Evolutionary conservation across 2,329 filamentous ascomycete species (phyloP).

Genomic region (Penicillium aurantiogriseum): DNA sequence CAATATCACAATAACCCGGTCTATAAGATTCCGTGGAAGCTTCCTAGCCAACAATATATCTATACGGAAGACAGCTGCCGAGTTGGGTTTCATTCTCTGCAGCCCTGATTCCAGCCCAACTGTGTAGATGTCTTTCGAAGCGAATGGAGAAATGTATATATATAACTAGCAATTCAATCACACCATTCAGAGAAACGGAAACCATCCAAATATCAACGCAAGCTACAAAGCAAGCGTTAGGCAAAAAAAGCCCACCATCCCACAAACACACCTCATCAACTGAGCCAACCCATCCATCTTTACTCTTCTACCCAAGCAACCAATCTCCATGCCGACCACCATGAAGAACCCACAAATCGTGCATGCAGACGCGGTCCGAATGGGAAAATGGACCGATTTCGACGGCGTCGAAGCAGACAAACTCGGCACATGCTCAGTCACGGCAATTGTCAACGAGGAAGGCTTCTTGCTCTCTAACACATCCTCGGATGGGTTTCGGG

Average conservation of each 20-base stretch:
- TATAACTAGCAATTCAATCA: not conserved
- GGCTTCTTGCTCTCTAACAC: not conserved
- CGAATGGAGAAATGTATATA: not conserved
- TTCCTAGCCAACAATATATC: conserved; percentile 2
- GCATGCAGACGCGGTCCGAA: not conserved
- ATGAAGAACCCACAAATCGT: not conserved
- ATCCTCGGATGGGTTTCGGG: not conserved
- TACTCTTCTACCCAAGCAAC: not conserved
- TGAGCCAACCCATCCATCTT: not conserved
- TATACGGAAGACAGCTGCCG: not conserved
- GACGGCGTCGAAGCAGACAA: not conserved
- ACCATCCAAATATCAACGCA: no score
- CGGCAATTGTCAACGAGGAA: not conserved
- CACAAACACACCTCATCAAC: not conserved
- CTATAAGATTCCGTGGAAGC: conserved; percentile 5
- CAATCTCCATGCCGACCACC: not conserved
- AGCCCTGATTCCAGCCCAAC: conserved; percentile 7
- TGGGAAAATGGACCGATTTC: not conserved
- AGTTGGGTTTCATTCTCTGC: conserved; percentile 2
- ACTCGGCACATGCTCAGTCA: not conserved
- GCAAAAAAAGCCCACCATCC: not conserved
- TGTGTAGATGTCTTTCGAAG: not conserved
- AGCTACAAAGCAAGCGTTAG: not conserved
- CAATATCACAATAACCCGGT: not conserved
- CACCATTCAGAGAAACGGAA: not conserved